Evolutionary conservation across 352 stramenopile species (phyloP).

Genomic region (Globisporangium mamillatum): DNA sequence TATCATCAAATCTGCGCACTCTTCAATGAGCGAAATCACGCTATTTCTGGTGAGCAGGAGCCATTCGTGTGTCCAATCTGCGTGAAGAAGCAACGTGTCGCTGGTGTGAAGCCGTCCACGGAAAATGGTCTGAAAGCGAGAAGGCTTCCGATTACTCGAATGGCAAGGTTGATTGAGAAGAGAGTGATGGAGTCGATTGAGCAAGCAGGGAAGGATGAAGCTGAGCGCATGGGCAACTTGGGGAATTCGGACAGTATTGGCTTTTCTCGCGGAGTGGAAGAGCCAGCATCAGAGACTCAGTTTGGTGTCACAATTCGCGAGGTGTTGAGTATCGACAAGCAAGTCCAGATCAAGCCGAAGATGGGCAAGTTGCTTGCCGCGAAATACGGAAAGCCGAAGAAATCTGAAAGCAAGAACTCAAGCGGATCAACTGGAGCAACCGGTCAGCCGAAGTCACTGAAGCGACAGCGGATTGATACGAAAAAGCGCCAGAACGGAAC

Average conservation of each 20-base stretch:
- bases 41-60: slow-evolving; percentile 86
- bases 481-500: slow-evolving; percentile 35
- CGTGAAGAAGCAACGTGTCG: slow-evolving; percentile 76
- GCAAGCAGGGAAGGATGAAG: slow-evolving; percentile 75
- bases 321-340: slow-evolving; percentile 84
- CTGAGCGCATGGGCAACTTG: slow-evolving; percentile 72
- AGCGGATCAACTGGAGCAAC: slow-evolving; percentile 18
- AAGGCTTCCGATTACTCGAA: slow-evolving; percentile 75
- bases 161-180: slow-evolving; percentile 83
- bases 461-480: slow-evolving; percentile 44
- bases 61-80: slow-evolving; percentile 86
- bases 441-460: slow-evolving; percentile 58
- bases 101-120: slow-evolving; percentile 72
- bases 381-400: slow-evolving; percentile 69
- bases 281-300: slow-evolving; percentile 73
- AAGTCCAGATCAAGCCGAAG: slow-evolving; percentile 84
- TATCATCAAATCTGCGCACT: slow-evolving; percentile 99
- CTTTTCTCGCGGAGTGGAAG: slow-evolving; percentile 57
- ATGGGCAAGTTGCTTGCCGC: slow-evolving; percentile 72
- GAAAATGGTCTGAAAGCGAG: slow-evolving; percentile 80
- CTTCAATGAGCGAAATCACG: slow-evolving; percentile 99
- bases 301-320: slow-evolving; percentile 85
- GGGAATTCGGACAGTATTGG: slow-evolving; percentile 84
- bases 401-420: slow-evolving; percentile 22
- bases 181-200: slow-evolving; percentile 73